Conservation (phyloP, 2,329 filamentous ascomycete species). For the Neofusicoccum cordaticola region DNA sequence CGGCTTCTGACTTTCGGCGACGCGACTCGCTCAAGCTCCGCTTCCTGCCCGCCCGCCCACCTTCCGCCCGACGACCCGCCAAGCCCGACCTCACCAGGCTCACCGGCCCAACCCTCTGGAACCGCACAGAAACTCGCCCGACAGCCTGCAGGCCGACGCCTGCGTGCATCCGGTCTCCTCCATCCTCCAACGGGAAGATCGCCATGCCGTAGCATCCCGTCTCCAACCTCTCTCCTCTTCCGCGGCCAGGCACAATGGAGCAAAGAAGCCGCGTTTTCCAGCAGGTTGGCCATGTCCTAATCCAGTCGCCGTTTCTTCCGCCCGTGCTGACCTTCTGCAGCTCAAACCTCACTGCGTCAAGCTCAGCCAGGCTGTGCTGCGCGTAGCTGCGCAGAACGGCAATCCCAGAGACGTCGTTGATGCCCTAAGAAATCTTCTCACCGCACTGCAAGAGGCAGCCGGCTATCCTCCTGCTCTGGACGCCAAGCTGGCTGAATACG, state of each 20-base stretch:
- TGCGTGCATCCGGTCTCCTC: not conserved
- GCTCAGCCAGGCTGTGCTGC: slow-evolving; percentile 54
- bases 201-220: not conserved
- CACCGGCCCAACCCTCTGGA: not conserved
- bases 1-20: slow-evolving; percentile 14
- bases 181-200: not conserved
- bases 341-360: slow-evolving; percentile 59
- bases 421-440: slow-evolving; percentile 47
- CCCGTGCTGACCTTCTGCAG: slow-evolving; percentile 34
- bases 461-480: slow-evolving; percentile 55
- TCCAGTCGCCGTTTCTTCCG: not conserved
- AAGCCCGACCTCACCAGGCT: not conserved
- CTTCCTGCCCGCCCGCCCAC: not conserved
- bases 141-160: not conserved
- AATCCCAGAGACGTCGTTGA: slow-evolving; percentile 47
- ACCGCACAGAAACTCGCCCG: not conserved
- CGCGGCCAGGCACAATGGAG: slow-evolving; percentile 1
- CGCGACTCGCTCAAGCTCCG: slow-evolving; percentile 12
- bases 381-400: slow-evolving; percentile 46
- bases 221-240: not conserved
- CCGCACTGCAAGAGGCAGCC: slow-evolving; percentile 35
- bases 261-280: slow-evolving; percentile 40
- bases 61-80: not conserved
- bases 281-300: slow-evolving; percentile 23
- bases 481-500: slow-evolving; percentile 84